phyloP scores from a whole-genome alignment of 106 monocot species.

The Dendrobium officinale region DNA sequence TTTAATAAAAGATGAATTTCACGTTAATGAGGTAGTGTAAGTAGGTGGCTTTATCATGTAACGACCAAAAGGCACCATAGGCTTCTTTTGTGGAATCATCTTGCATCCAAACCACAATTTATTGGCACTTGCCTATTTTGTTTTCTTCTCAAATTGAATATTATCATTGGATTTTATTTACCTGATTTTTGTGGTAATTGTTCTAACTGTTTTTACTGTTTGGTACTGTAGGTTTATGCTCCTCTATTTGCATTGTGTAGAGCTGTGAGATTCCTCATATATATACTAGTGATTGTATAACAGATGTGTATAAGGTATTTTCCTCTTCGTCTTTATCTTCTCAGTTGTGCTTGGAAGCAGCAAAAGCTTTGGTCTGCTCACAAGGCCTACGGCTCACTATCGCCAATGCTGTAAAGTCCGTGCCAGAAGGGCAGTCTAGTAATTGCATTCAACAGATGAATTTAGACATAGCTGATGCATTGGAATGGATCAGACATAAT shows the following conservation, averaged over 20 bases:
- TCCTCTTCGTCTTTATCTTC: slow-evolving; percentile 29
- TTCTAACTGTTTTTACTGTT: slow-evolving; percentile 5
- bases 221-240: slow-evolving; percentile 52
- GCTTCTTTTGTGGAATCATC: not conserved
- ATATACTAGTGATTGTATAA: slow-evolving; percentile 16
- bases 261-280: slow-evolving; percentile 52
- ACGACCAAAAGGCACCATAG: not conserved
- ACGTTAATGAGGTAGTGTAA: not conserved
- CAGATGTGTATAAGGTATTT: slow-evolving; percentile 20
- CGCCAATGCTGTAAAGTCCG: slow-evolving; percentile 54
- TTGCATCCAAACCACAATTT: not conserved
- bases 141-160: not conserved
- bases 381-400: slow-evolving; percentile 33
- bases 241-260: slow-evolving; percentile 71
- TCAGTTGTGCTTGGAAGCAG: slow-evolving; percentile 27
- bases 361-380: slow-evolving; percentile 42
- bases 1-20: not conserved
- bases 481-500: slow-evolving; percentile 54
- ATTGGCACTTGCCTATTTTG: not conserved
- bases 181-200: not conserved
- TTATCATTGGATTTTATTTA: not conserved
- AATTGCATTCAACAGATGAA: slow-evolving; percentile 57
- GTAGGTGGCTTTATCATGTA: not conserved
- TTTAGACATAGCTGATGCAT: slow-evolving; percentile 43
- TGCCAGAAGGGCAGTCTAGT: slow-evolving; percentile 82